Conservation (phyloP, 2,329 filamentous ascomycete genomes). For the Chrysoporthe austroafricana region DNA sequence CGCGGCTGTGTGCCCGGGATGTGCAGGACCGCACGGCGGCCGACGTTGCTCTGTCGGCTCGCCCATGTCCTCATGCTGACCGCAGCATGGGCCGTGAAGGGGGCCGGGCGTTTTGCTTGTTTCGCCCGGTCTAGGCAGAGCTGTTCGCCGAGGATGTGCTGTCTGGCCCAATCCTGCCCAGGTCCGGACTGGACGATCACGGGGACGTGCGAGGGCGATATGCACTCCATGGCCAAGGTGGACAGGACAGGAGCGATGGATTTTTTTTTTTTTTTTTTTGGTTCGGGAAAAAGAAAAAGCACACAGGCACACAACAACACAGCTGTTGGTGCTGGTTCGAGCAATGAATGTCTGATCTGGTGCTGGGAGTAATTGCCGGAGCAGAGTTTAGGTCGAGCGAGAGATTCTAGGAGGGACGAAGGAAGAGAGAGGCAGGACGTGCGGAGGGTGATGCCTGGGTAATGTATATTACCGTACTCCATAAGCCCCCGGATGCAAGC, state of each 20-base stretch:
- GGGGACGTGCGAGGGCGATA: slow-evolving; percentile 17
- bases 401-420: background rate
- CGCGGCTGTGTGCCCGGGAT: slow-evolving; percentile 12
- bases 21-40: background rate
- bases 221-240: slow-evolving; percentile 22
- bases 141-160: slow-evolving; percentile 24
- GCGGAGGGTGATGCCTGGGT: background rate
- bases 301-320: no score
- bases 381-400: background rate
- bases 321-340: no score
- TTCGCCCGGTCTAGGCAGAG: slow-evolving; percentile 18
- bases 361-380: no score
- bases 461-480: slow-evolving; percentile 3
- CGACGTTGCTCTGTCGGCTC: slow-evolving; percentile 3
- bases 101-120: slow-evolving; percentile 8
- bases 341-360: background rate
- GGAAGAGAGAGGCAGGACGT: no score
- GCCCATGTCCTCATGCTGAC: slow-evolving; percentile 20
- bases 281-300: no score
- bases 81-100: background rate
- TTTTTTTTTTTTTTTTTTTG: no score
- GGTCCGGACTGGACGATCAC: slow-evolving; percentile 24
- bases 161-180: slow-evolving; percentile 24
- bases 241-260: background rate
- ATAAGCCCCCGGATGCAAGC: background rate